A percentile compares a stretch with the other conserved stretches of the same genome.
These are phyloP conservation scores for Peronospora belbahrii DNA, from an alignment of 352 stramenopile species.

Conservation along the genomic window DNA sequence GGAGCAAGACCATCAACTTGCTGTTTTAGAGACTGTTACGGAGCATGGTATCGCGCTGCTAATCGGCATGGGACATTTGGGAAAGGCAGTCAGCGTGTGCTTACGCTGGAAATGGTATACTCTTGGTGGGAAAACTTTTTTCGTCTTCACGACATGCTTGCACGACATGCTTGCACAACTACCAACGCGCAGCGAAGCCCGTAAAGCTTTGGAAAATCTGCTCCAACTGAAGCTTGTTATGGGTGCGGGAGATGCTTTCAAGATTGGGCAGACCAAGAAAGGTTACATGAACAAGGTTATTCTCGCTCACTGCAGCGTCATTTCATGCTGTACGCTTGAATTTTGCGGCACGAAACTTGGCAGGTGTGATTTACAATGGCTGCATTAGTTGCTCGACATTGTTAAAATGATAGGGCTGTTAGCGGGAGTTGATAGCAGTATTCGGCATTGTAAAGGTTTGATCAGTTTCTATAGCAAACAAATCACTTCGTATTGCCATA, in stretches of 20 bases:
- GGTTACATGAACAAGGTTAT: slow-evolving; percentile 10
- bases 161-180: slow-evolving; percentile 59
- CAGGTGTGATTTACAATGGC: slow-evolving; percentile 67
- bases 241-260: slow-evolving; percentile 66
- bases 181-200: slow-evolving; percentile 59
- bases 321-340: slow-evolving; percentile 70
- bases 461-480: slow-evolving; percentile 10
- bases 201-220: slow-evolving; percentile 69
- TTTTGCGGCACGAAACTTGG: slow-evolving; percentile 58
- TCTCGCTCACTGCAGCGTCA: slow-evolving; percentile 50
- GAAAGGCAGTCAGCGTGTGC: slow-evolving; percentile 48
- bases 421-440: slow-evolving; percentile 30
- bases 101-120: slow-evolving; percentile 84
- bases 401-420: slow-evolving; percentile 66
- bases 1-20: slow-evolving; percentile 68
- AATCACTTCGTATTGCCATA: too few species aligned
- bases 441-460: background rate
- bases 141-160: slow-evolving; percentile 71
- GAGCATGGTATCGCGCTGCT: slow-evolving; percentile 62
- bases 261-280: slow-evolving; percentile 36
- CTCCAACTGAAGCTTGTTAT: slow-evolving; percentile 64
- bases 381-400: slow-evolving; percentile 66
- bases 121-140: slow-evolving; percentile 71
- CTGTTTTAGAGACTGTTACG: slow-evolving; percentile 54
- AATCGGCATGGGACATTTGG: slow-evolving; percentile 71